phyloP scores from a whole-genome alignment of 108 stramenopile genomes.

The Skeletonema potamos region DNA sequence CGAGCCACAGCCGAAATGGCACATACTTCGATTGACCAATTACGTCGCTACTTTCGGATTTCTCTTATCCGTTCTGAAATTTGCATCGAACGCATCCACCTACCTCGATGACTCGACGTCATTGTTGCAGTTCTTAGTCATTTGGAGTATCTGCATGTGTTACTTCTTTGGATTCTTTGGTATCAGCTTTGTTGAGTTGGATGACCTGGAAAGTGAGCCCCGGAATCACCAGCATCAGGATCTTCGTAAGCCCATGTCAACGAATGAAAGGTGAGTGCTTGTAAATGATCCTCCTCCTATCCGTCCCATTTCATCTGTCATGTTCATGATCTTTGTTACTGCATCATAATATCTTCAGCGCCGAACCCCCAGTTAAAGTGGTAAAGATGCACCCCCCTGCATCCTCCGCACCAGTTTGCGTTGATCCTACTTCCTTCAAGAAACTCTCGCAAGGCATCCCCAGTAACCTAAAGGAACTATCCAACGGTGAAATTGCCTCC shows the following conservation, averaged over 20 bases:
- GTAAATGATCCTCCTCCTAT: conserved; percentile 2
- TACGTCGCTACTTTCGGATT: conserved; percentile 56
- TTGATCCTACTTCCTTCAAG: conserved; percentile 61
- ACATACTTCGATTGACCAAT: conserved; percentile 75
- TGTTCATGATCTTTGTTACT: conserved; percentile 3
- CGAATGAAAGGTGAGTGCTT: conserved; percentile 23
- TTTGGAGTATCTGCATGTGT: conserved; percentile 78
- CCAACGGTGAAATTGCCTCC: conserved; percentile 72
- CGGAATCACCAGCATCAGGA: conserved; percentile 26
- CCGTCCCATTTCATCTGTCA: not conserved
- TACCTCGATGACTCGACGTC: conserved; percentile 64
- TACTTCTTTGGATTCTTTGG: conserved; percentile 99
- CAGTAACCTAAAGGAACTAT: conserved; percentile 52
- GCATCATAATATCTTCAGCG: not conserved
- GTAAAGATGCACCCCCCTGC: conserved; percentile 70
- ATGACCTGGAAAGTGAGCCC: conserved; percentile 43
- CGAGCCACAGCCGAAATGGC: conserved; percentile 76
- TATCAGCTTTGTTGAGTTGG: conserved; percentile 82
- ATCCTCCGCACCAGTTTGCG: conserved; percentile 71
- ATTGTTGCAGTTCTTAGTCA: conserved; percentile 65
- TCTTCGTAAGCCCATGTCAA: not conserved
- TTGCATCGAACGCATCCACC: conserved; percentile 57
- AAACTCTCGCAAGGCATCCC: conserved; percentile 15
- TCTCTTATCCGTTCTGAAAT: conserved; percentile 57
- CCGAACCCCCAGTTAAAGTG: conserved; percentile 35